Evolutionary conservation across 202 grass and related monocot species (phyloP).

Genomic region (Eragrostis tef): DNA sequence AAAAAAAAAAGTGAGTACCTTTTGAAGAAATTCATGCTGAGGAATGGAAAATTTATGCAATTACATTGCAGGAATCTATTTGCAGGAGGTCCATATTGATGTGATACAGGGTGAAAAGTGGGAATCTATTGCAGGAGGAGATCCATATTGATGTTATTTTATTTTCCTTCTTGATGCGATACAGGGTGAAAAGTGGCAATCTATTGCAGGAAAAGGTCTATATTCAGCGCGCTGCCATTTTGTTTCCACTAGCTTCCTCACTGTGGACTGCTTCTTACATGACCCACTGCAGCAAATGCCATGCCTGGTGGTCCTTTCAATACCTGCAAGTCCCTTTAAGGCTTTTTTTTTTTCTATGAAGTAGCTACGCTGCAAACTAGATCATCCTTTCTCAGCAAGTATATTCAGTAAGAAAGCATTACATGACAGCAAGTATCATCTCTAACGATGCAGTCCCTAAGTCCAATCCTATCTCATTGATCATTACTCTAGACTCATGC

Average conservation of each 20-base stretch:
- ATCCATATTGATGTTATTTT: no score
- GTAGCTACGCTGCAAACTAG: neutral
- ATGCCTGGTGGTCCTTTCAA: neutral
- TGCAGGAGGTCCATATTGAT: neutral
- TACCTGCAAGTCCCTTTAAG: neutral
- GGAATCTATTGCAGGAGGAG: neutral
- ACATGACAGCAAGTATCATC: neutral
- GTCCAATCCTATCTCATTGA: no score
- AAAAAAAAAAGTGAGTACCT: neutral
- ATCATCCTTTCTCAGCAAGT: constrained; percentile 13
- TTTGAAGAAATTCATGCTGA: neutral
- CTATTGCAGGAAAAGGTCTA: no score
- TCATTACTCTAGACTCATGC: no score
- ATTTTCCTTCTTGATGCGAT: no score
- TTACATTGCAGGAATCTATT: neutral
- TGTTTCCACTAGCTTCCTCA: constrained; percentile 7
- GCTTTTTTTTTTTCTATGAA: neutral
- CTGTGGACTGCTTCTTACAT: neutral
- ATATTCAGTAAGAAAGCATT: constrained; percentile 8
- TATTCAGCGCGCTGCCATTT: neutral
- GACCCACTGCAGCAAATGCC: neutral
- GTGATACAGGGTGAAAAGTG: neutral
- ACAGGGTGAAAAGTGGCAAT: no score
- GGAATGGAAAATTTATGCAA: no score
- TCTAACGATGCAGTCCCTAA: no score